Evolutionary conservation across 2,329 filamentous ascomycete species (phyloP).

Genomic region (Aureobasidium sp.): DNA sequence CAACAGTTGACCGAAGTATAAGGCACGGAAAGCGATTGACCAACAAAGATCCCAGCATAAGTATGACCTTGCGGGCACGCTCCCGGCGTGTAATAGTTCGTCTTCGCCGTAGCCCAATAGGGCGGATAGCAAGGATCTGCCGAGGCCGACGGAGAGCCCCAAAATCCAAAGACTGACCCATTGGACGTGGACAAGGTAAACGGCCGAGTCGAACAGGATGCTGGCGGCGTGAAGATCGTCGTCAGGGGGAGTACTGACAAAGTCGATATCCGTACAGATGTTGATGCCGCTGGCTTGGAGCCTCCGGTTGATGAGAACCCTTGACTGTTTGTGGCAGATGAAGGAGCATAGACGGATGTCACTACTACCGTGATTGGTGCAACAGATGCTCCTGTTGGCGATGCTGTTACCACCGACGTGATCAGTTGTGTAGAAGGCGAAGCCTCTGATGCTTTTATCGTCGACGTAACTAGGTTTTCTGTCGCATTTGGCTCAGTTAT

Average conservation of each 20-base stretch:
- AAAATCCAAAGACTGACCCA: background rate
- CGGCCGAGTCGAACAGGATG: background rate
- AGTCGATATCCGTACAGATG: background rate
- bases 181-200: background rate
- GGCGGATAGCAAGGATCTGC: background rate
- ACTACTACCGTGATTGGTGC: background rate
- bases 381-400: too few relatives aligned
- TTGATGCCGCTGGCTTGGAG: background rate
- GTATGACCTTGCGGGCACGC: background rate
- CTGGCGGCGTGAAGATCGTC: background rate
- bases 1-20: background rate
- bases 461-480: too few relatives aligned
- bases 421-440: too few relatives aligned
- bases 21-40: background rate
- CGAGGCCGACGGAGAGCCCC: background rate
- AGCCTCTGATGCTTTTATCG: too few relatives aligned
- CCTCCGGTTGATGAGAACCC: background rate
- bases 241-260: background rate
- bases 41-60: background rate
- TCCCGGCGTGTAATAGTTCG: background rate
- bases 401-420: too few relatives aligned
- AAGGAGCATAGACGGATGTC: background rate
- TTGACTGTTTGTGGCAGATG: background rate
- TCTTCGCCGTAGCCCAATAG: background rate
- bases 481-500: too few relatives aligned